A percentile compares a stretch with the other conserved stretches of the same genome.
These are phyloP conservation scores for Coniochaeta sp. DNA, from an alignment of 2,329 filamentous ascomycete genomes.

Conservation along the genomic window DNA sequence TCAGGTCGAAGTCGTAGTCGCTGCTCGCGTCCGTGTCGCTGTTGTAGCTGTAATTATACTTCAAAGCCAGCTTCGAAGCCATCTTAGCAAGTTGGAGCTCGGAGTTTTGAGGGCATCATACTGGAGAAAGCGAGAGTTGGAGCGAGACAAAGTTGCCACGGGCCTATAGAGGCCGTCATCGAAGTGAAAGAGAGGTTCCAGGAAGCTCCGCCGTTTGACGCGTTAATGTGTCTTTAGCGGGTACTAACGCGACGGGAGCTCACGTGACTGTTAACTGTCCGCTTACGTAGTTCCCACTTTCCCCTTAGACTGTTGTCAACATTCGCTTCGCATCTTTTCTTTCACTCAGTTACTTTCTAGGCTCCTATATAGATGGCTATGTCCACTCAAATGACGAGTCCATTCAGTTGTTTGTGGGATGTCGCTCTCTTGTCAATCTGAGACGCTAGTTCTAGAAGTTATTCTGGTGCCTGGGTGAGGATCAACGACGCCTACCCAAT, in stretches of 20 bases:
- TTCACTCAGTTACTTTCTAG: no score
- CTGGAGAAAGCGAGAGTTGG: background rate
- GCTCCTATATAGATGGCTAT: no score
- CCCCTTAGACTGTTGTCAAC: no score
- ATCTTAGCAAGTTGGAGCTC: background rate
- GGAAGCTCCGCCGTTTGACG: background rate
- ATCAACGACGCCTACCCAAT: background rate
- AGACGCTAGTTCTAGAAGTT: no score
- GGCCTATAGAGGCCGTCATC: no score
- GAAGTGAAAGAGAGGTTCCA: background rate
- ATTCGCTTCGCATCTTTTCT: no score
- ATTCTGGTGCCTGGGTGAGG: background rate
- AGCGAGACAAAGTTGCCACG: no score
- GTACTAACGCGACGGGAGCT: background rate
- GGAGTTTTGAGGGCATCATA: background rate
- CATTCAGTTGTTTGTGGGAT: no score
- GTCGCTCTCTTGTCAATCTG: no score
- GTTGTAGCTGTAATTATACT: conserved; percentile 2
- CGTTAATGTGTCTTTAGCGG: background rate
- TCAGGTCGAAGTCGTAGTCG: conserved; percentile 41
- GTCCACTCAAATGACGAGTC: no score
- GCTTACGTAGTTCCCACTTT: no score
- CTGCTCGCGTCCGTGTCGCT: conserved; percentile 26
- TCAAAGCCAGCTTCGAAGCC: background rate
- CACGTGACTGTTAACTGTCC: background rate